Evolutionary conservation across 495 filamentous ascomycete species (phyloP).

Genomic region (Cudoniella acicularis): DNA sequence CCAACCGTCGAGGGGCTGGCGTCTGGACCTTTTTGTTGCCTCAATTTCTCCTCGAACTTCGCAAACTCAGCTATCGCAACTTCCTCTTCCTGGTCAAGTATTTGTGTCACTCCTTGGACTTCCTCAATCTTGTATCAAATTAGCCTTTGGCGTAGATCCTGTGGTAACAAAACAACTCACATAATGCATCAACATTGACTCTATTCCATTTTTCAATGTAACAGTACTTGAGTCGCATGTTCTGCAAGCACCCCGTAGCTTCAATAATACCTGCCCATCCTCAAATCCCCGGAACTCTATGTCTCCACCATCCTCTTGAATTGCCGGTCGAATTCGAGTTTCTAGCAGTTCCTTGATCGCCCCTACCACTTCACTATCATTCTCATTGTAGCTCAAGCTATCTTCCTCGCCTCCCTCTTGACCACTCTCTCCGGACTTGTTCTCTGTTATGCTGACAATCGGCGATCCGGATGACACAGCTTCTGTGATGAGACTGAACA

Average conservation of each 20-base stretch:
- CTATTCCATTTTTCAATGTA: conserved; percentile 93
- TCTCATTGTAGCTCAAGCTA: conserved; percentile 72
- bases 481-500: conserved; percentile 93
- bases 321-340: conserved; percentile 88
- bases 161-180: conserved; percentile 31
- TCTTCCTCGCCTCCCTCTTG: conserved; percentile 59
- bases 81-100: conserved; percentile 89
- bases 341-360: conserved; percentile 99
- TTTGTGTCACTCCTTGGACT: conserved; percentile 87
- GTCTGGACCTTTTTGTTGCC: conserved; percentile 59
- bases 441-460: conserved; percentile 71
- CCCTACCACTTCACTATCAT: conserved; percentile 86
- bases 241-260: conserved; percentile 86
- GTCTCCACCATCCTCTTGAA: conserved; percentile 96
- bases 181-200: conserved; percentile 88
- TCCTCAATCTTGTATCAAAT: conserved; percentile 73
- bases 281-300: conserved; percentile 91
- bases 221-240: conserved; percentile 96
- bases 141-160: conserved; percentile 8
- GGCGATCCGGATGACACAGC: conserved; percentile 75
- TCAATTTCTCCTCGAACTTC: conserved; percentile 93
- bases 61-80: conserved; percentile 87
- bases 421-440: conserved; percentile 46
- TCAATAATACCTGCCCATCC: conserved; percentile 78
- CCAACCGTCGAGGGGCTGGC: conserved; percentile 55